Conservation (phyloP, 2,329 filamentous ascomycete genomes). For the Talaromyces funiculosus region DNA sequence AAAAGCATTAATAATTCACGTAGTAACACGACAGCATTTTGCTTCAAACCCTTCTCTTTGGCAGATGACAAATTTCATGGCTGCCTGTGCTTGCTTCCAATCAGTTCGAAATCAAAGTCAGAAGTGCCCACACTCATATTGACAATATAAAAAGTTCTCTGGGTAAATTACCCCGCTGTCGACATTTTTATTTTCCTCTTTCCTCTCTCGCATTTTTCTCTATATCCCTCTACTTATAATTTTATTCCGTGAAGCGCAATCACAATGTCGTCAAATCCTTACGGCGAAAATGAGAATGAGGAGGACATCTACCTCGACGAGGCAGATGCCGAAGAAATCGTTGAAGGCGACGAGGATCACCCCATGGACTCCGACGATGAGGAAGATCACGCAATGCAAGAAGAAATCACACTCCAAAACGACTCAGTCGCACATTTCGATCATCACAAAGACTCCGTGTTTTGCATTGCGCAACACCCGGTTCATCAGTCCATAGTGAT, state of each 20-base stretch:
- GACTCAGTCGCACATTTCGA: constrained; percentile 94
- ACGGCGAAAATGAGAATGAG: constrained; percentile 41
- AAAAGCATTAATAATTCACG: constrained; percentile 11
- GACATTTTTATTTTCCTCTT: not conserved
- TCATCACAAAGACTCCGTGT: constrained; percentile 81
- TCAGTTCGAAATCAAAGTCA: not conserved
- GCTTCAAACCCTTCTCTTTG: not conserved
- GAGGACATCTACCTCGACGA: constrained; percentile 68
- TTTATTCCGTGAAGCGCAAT: not conserved
- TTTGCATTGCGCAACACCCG: constrained; percentile 91
- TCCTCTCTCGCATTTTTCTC: not conserved
- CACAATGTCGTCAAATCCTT: constrained; percentile 32
- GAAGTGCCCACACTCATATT: not conserved
- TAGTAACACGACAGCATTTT: not conserved
- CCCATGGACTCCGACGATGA: constrained; percentile 68
- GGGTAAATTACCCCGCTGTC: constrained; percentile 1
- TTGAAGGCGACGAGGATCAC: constrained; percentile 61
- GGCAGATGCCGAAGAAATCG: constrained; percentile 73
- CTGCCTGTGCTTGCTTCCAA: not conserved
- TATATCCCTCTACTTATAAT: not conserved
- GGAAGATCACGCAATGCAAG: constrained; percentile 22
- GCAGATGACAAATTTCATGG: constrained; percentile 4
- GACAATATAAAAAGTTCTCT: not conserved
- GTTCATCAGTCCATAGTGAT: constrained; percentile 69
- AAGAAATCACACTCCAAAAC: constrained; percentile 68